Percentiles rank a stretch among this genome's conserved stretches.
Conservation (phyloP, 805 yeast genomes). For the Barnettozyma wickerhamii region DNA sequence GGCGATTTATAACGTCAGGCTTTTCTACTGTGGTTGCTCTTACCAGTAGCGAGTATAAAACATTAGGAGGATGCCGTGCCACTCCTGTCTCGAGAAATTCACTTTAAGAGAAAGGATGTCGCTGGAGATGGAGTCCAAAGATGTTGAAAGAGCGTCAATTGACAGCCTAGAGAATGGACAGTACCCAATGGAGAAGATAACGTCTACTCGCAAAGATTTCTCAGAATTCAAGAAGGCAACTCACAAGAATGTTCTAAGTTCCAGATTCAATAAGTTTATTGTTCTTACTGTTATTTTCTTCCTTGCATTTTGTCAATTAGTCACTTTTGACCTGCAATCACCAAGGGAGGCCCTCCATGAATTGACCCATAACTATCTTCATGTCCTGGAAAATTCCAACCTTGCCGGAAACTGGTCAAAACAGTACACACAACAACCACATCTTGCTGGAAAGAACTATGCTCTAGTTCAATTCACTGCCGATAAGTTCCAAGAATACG, state of each 20-base stretch:
- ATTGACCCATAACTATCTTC: constrained; percentile 20
- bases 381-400: constrained; percentile 25
- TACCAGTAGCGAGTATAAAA: neutral
- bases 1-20: neutral
- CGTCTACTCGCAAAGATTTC: no score
- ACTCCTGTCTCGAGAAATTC: constrained; percentile 9
- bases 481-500: constrained; percentile 54
- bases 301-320: neutral
- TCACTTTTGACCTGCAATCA: neutral
- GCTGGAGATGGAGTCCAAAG: neutral
- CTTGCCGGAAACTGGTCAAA: constrained; percentile 50
- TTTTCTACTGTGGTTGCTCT: no score
- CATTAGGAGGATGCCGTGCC: neutral
- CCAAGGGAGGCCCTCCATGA: constrained; percentile 5
- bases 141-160: neutral
- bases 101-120: neutral
- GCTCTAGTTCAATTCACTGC: constrained; percentile 55
- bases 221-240: no score
- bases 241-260: neutral
- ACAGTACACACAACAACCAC: constrained; percentile 48
- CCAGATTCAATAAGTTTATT: neutral
- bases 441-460: constrained; percentile 52
- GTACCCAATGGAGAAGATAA: no score
- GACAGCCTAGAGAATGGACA: neutral
- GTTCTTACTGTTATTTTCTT: neutral